phyloP scores from a whole-genome alignment of 495 filamentous ascomycete genomes.

The Penicillium coffeae region DNA sequence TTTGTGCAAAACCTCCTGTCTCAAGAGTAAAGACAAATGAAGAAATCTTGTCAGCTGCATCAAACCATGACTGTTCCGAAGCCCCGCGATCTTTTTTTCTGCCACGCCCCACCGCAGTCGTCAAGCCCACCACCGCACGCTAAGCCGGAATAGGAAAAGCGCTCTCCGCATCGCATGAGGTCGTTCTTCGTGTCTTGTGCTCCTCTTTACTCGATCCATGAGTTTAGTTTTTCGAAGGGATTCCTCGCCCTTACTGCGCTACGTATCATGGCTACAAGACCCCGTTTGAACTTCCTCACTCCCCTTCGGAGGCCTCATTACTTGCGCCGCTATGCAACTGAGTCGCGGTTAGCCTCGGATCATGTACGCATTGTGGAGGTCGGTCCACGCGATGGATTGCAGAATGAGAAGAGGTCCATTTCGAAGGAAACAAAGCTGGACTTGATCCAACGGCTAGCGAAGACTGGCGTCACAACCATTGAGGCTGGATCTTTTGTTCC shows the following conservation, averaged over 20 bases:
- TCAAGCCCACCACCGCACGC: slow-evolving; percentile 1
- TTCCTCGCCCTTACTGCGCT: neutral
- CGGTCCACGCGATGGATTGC: slow-evolving; percentile 87
- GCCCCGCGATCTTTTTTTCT: slow-evolving; percentile 14
- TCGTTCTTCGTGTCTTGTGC: slow-evolving; percentile 1
- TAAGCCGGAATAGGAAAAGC: slow-evolving; percentile 18
- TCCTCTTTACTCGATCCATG: neutral
- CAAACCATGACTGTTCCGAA: neutral
- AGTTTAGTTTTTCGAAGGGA: neutral
- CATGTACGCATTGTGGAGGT: slow-evolving; percentile 80
- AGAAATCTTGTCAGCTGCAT: neutral
- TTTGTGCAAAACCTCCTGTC: neutral
- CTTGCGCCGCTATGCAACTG: slow-evolving; percentile 37
- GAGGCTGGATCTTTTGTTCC: slow-evolving; percentile 94
- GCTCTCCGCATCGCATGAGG: slow-evolving; percentile 24
- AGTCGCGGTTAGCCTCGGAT: slow-evolving; percentile 48
- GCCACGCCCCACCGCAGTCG: neutral
- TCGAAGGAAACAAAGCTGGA: slow-evolving; percentile 80
- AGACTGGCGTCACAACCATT: slow-evolving; percentile 79
- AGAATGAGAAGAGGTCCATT: slow-evolving; percentile 89
- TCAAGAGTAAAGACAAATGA: neutral
- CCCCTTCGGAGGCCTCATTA: slow-evolving; percentile 25
- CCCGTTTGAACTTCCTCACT: slow-evolving; percentile 28
- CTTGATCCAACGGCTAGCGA: slow-evolving; percentile 73
- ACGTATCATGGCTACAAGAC: slow-evolving; percentile 21